Base-by-base conservation (phyloP, 345 rosid genomes). In the Populus davidiana region DNA sequence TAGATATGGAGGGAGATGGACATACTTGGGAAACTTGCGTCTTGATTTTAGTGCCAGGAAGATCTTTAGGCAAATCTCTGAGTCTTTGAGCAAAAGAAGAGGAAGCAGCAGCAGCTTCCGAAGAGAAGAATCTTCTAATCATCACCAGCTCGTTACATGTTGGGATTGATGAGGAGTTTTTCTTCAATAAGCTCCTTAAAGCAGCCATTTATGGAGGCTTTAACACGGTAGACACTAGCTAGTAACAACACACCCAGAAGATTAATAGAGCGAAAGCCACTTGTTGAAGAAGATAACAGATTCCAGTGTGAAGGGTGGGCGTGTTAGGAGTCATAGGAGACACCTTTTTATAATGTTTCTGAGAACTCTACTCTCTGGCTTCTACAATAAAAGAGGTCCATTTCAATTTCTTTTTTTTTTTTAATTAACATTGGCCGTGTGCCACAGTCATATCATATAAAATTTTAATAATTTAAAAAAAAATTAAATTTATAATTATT, bases 11-110 rank as follows among this genome's bases (percentile, higher is more conserved):
- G 56, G 68, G 31, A 35, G 31, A 9, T 23, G 61, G 36, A 9
- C 38, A 69, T 35, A 92, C 99, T 81, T 89, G 89, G 59, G 96
- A 84, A 64, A 87, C 97, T 44, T 86, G 86, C 18, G 86, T 80
- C 82, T 86, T 93, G 88, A 93, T 87, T 13, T 90, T 86, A 74
- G 94, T 89, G 29, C 79, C 84, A 3, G 93, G 96, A 65, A 88
- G 83, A 43, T 86, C 88, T 81, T 87, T 90, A 71, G 97, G 96
- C 35, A 93, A 90, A 84, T 90, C 91, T 75, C 94, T 85, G 78
- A 91, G 74, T 75, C 93, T 86, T 64, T 91, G 91, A 54, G 89
- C 86, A 56, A 91, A 90, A 73, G 93, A 83, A 39, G 89, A 77
- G 63, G 74, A 86, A 64, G 70, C 38, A 59, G 71, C 33, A 20